phyloP scores from a whole-genome alignment of 345 rosid genomes.

The Anacardium occidentale region DNA sequence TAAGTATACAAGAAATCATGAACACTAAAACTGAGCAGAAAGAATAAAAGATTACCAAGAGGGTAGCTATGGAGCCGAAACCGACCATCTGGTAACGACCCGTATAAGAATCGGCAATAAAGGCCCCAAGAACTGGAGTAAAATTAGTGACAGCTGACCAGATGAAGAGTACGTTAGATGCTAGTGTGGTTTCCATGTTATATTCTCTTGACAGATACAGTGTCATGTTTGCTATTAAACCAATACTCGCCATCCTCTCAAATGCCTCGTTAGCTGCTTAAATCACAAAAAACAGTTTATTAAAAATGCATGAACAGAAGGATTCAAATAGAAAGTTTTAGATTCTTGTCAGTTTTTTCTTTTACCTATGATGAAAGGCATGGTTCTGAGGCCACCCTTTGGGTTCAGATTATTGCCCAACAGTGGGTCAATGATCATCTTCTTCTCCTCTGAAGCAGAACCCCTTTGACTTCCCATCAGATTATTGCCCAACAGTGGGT shows the following conservation, averaged over 20 bases:
- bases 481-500: background rate
- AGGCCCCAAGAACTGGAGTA: constrained; percentile 54
- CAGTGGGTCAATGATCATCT: constrained; percentile 33
- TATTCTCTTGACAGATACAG: constrained; percentile 53
- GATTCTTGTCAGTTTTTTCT: background rate
- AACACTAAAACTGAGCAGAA: background rate
- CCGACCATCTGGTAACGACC: constrained; percentile 60
- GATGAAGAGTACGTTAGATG: constrained; percentile 44
- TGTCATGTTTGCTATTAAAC: constrained; percentile 59
- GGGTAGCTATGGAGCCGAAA: constrained; percentile 42
- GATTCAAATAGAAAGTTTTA: background rate
- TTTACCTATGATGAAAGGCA: constrained; percentile 70
- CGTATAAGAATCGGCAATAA: constrained; percentile 61
- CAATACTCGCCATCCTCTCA: constrained; percentile 55
- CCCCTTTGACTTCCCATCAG: constrained; percentile 13
- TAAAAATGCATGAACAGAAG: no score
- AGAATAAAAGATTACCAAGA: constrained; percentile 36
- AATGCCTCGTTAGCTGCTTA: constrained; percentile 55
- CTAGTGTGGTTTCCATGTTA: constrained; percentile 43
- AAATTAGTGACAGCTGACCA: constrained; percentile 61
- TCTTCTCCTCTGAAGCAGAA: constrained; percentile 5
- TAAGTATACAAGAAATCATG: no score
- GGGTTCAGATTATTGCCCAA: constrained; percentile 6
- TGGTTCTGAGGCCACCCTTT: constrained; percentile 48
- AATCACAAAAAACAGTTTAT: background rate